Evolutionary conservation across 169 alveolate species (phyloP), one percentile per base, ranked within the genome.

Genomic region (Plasmodium inui): DNA sequence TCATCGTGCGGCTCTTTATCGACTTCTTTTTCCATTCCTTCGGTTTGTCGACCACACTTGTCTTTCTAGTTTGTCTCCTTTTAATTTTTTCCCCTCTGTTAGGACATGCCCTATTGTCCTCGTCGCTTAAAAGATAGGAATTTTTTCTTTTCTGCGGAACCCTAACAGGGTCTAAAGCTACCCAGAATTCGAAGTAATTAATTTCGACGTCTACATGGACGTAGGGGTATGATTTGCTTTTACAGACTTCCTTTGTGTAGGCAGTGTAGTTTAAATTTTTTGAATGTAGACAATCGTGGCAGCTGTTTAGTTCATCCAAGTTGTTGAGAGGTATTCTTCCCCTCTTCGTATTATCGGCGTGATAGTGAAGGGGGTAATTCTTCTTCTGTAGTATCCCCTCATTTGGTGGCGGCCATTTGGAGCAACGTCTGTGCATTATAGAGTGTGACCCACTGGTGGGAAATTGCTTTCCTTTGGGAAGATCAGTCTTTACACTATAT

Each of bases 131-230:
- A 6, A 50, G 4, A 39, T 81, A 55, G 6, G 19, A 5, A 17
- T 55, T 67, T 67, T 67, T 89, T 67, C 50, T 89, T 46, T 79
- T 89, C 82, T 89, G 94, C 22, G 94, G 94, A 67, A 89, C 82
- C 73, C 94, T 55, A 78, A 81, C 73, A 79, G 94, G 94, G 50
- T 89, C 94, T 57, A 89, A 70, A 37, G 94, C 41, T 70, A 89
- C 34, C 94, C 94, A 89, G 30, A 71, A 22, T 89, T 89, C 94
- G 46, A 81, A 89, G 41, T 78, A 89, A 80, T 89, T 89, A 22
- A 89, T 78, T 39, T 89, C 94, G n/a, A 89, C n/a, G 74, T 89
- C 94, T 89, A 89, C 74, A 46, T 89, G 94, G 5, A 89, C 41
- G 53, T 89, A 89, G 41, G 94, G 94, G 22, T 89, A 89, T 17